Evolutionary conservation across 2,329 filamentous ascomycete genomes (phyloP), one percentile per base, ranked within the genome.

Genomic region (Alternaria sp.): DNA sequence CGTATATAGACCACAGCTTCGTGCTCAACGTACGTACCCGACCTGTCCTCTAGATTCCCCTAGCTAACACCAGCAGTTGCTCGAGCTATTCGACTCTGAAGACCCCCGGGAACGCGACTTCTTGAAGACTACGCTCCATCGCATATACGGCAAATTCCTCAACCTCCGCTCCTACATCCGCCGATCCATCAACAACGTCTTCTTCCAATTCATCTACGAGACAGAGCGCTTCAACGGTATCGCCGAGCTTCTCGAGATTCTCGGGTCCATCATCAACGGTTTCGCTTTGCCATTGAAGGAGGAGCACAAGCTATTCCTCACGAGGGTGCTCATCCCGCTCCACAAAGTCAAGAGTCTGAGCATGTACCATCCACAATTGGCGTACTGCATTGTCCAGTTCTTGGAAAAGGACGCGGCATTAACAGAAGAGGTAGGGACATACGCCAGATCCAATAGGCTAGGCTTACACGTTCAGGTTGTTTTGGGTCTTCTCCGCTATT

Each of bases 201-300:
- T 99, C 84, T 99, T 99, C 87, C 96, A 99, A 79, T 99, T 99
- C 81, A 94, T 93, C 64, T 99, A 99, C 80, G 96, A 99, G 82
- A 99, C 96, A 5, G 96, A 99, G 81, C 89, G 96, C 62, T 98
- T 99, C 84, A 99, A 99, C 74, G 96, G 96, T 57, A 97, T 99
- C 75, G 96, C 96, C 4, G 96, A 99, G 81, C 85, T 99, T 28
- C 86, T 99, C 36, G 96, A 99, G 80, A 99, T 99, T 70, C 85
- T 99, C 55, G 96, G 96, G 28, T 98, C 96, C 69, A 99, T 99
- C 77, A 99, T 99, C 86, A 99, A 99, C 79, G 96, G 96, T 49
- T 99, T 99, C 78, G 96, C 96, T 21, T 84, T 99, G 60, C 96
- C 96, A 12, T 85, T 99, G 57, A 99, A 99, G 83, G 96, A 99